A percentile compares a stretch with the other conserved stretches of the same genome.
phyloP scores from a whole-genome alignment of 352 stramenopile species.

The Pythium sukuiense region DNA sequence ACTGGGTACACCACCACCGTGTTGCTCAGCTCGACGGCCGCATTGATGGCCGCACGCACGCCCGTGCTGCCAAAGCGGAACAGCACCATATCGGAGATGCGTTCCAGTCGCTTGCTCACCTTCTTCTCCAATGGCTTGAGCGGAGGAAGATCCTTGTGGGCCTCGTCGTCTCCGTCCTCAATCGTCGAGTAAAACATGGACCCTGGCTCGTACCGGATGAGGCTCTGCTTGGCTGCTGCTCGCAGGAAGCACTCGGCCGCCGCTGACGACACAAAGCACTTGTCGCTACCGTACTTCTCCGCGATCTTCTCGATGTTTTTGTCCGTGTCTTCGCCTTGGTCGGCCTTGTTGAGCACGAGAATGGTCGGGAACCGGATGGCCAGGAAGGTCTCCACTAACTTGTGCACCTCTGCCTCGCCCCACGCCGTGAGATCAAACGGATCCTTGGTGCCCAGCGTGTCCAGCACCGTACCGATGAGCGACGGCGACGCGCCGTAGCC shows the following conservation, averaged over 20 bases:
- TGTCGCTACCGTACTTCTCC: constrained; percentile 86
- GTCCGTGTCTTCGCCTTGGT: constrained; percentile 83
- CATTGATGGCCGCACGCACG: constrained; percentile 85
- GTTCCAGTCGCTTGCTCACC: constrained; percentile 75
- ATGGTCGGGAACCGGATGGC: constrained; percentile 83
- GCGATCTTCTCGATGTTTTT: constrained; percentile 88
- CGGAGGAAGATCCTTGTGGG: constrained; percentile 26
- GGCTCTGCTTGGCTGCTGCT: constrained; percentile 67
- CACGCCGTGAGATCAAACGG: constrained; percentile 57
- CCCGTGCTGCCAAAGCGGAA: constrained; percentile 88
- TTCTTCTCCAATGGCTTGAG: constrained; percentile 80
- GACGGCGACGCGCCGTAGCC: constrained; percentile 79
- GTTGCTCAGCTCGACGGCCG: constrained; percentile 79
- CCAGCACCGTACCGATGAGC: constrained; percentile 69
- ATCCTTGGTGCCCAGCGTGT: constrained; percentile 63
- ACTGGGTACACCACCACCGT: constrained; percentile 85
- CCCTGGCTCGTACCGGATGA: constrained; percentile 84
- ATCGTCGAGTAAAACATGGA: constrained; percentile 85
- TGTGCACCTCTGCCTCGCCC: constrained; percentile 65
- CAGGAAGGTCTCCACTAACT: constrained; percentile 78
- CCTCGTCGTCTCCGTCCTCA: constrained; percentile 48
- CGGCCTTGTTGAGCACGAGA: constrained; percentile 89
- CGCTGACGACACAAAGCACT: constrained; percentile 85
- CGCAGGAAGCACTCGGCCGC: constrained; percentile 86
- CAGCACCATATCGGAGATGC: constrained; percentile 90